Conservation (phyloP, 176 grass and related monocot genomes). For the Eragrostis curvula region DNA sequence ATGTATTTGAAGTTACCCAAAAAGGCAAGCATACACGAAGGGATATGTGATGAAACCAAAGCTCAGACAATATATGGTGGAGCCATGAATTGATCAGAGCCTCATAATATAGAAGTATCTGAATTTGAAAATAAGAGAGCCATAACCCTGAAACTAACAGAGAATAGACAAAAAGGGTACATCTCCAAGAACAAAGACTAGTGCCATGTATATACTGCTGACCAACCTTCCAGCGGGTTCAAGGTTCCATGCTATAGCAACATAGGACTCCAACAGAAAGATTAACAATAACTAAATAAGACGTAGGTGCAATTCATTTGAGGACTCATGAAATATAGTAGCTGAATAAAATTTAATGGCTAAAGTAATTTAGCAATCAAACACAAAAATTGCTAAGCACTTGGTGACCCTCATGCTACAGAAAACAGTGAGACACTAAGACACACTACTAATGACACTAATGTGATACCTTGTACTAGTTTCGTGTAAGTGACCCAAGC, state of each 20-base stretch:
- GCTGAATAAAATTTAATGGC: background rate
- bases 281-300: background rate
- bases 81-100: background rate
- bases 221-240: background rate
- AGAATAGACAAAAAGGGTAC: background rate
- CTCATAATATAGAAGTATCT: slow-evolving; percentile 6
- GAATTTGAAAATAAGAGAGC: background rate
- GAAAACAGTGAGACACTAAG: background rate
- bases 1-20: no score
- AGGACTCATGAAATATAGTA: background rate
- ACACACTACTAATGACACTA: no score
- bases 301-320: background rate
- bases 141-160: background rate
- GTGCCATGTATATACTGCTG: background rate
- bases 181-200: background rate
- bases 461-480: background rate
- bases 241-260: background rate
- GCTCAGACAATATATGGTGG: no score
- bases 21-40: no score
- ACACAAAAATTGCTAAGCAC: background rate
- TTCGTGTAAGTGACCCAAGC: slow-evolving; percentile 10
- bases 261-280: background rate
- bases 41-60: no score
- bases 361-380: background rate
- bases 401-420: background rate